Base-by-base conservation (phyloP, 208 protist species). In the Trypanosoma boissoni region DNA sequence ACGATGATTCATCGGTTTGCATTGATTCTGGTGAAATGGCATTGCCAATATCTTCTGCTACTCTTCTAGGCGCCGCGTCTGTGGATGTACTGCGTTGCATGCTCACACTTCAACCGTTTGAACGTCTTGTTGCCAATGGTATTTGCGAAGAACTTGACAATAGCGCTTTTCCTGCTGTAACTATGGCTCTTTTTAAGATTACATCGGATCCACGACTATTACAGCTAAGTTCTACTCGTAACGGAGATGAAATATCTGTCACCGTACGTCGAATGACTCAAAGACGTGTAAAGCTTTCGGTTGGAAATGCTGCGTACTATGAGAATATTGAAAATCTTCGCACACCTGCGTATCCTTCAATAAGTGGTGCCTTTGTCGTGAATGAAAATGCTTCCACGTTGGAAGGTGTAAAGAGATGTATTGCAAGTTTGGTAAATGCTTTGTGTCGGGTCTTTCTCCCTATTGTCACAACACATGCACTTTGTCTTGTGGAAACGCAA, bases 81-180 rank as follows among this genome's bases (percentile, higher is more conserved):
- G 84, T 92, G 3, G 89, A 96, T 64, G 89, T 89, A 45, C 76
- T 96, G 37, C 78, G 86, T 6, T 78, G 77, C 31, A 96, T 96
- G 89, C 61, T 93, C 43, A 90, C 80, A 10, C 72, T 92, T 20
- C 72, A 88, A 39, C 81, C 81, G 0, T 96, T 94, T 52, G 77
- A 96, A 55, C 21, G 62, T 53, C 72, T 91, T 21, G 86, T 96
- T 7, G 72, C 81, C 10, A 51, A 72, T 43, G 72, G 78, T 1
- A 18, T 96, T 27, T 89, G 83, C 53, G 54, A 85, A 18, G 86
- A 96, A 67, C 72, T 96, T 18, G 42, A 78, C 29, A 55, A 52
- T 26, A 52, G 76, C 52, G 37, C 53, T 24, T 78, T 78, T 71
- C 89, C 89, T 21, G 81, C 67, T 49, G 89, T 96, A 31, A 78